Evolutionary conservation across 2,329 filamentous ascomycete genomes (phyloP).

Genomic region (Fusarium proliferatum): DNA sequence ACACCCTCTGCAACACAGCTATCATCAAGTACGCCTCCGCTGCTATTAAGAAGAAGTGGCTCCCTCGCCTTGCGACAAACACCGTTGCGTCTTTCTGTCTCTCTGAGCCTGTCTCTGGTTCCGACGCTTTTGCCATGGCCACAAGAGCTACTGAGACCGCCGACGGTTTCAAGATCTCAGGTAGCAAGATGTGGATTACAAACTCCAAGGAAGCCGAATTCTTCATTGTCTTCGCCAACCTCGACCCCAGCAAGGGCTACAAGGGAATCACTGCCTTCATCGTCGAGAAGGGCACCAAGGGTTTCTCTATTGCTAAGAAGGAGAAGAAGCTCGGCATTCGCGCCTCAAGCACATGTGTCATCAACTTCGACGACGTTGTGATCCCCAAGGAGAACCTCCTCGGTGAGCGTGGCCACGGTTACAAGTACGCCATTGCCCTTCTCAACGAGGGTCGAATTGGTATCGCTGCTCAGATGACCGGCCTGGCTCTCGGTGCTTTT

Average conservation of each 20-base stretch:
- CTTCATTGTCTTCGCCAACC: conserved; percentile 98
- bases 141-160: conserved; percentile 89
- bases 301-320: conserved; percentile 98
- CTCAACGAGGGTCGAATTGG: conserved; percentile 98
- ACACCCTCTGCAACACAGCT: conserved; percentile 95
- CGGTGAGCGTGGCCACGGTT: conserved; percentile 89
- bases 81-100: conserved; percentile 94
- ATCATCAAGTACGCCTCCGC: conserved; percentile 85
- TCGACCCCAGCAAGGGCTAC: conserved; percentile 92
- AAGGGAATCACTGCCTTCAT: conserved; percentile 97
- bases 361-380: conserved; percentile 97
- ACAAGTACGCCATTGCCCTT: conserved; percentile 96
- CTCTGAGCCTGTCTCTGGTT: conserved; percentile 91
- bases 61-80: conserved; percentile 89
- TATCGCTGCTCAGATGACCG: conserved; percentile 99
- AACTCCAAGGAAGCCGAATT: conserved; percentile 94
- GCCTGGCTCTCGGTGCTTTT: conserved; percentile 91
- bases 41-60: conserved; percentile 83
- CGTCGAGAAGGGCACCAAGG: conserved; percentile 87
- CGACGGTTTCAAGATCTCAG: conserved; percentile 86
- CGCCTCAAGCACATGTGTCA: conserved; percentile 94
- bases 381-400: conserved; percentile 89
- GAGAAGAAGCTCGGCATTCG: conserved; percentile 99
- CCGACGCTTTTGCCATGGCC: conserved; percentile 93
- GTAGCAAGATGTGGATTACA: conserved; percentile 99